A percentile compares a stretch with the other conserved stretches of the same genome.
These are phyloP conservation scores for Chytridium lagenaria DNA, from an alignment of 371 early-diverging fungal species.

Conservation along the genomic window DNA sequence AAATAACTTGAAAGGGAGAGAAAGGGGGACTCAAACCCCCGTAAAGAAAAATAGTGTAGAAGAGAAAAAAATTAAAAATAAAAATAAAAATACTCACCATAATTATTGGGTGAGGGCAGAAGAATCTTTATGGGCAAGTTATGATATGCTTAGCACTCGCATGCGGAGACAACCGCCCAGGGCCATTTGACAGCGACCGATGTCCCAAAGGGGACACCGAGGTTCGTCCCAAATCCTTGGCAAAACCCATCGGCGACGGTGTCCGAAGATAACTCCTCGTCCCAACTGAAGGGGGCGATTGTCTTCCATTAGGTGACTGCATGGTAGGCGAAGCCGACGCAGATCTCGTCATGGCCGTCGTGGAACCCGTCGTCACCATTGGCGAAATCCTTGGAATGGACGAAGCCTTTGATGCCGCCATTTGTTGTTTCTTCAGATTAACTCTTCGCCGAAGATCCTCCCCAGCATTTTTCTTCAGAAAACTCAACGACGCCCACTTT, in stretches of 20 bases:
- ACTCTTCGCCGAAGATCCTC: slow-evolving; percentile 2
- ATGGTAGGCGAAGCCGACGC: background rate
- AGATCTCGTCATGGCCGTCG: background rate
- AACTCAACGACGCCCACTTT: slow-evolving; percentile 8
- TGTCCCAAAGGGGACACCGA: background rate
- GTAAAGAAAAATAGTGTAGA: slow-evolving; percentile 16
- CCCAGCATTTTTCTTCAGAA: background rate
- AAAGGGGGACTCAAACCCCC: no score
- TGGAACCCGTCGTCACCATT: background rate
- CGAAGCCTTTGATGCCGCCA: background rate
- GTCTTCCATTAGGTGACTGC: background rate
- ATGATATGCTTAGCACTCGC: background rate
- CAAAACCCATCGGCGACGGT: background rate
- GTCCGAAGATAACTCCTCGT: background rate
- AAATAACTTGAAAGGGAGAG: slow-evolving; percentile 50
- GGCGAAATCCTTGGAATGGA: background rate
- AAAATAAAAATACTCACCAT: slow-evolving; percentile 30
- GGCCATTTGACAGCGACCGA: background rate
- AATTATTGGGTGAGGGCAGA: slow-evolving; percentile 35
- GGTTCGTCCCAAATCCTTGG: background rate
- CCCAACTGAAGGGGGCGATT: background rate
- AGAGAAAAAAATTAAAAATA: slow-evolving; percentile 38
- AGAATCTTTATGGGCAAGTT: slow-evolving; percentile 21
- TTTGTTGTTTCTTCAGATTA: background rate
- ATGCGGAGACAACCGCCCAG: background rate